Evolutionary conservation across 2,329 filamentous ascomycete species (phyloP), one percentile per base, ranked within the genome.

Genomic region (Fusarium tricinctum): DNA sequence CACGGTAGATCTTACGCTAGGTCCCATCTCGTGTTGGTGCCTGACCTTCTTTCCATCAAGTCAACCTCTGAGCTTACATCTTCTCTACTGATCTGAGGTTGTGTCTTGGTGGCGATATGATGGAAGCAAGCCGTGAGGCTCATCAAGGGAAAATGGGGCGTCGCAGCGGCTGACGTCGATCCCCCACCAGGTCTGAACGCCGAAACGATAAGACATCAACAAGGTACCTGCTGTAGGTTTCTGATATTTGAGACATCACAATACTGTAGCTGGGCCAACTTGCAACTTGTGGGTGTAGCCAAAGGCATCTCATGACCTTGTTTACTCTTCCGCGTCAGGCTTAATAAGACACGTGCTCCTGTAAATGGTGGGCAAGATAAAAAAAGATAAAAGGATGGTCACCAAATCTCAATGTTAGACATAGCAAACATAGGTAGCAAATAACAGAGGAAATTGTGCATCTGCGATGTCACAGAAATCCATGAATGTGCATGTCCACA

Each of bases 121-220:
- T 57, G 66, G 66, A 69, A 69, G 46, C 49, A 63, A 69, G 66
- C 66, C 66, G 66, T 70, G 63, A 69, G 66, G 66, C 58, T 70
- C 58, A 48, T 39, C n/a, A 38, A 39, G 23, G 30, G 46, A 30
- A 59, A 52, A 65, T 51, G 61, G 61, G 63, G 66, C 59, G 44
- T 23, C 23, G 28, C 39, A 39, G 60, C 57, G 66, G 62, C 66
- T 70, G 66, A 68, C 58, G 66, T 45, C 46, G 66, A 69, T 69
- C 66, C 66, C 66, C 57, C 66, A 46, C 66, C 23, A 49, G 44
- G 42, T 63, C 19, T 65, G 38, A 44, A 54, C 60, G 50, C 46
- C 35, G 38, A 15, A 30, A 14, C 30, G 33, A 26, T 8, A 8
- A 26, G 26, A 26, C 42, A 67, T 67, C 28, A 40, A 58, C 40